A percentile compares a stretch with the other conserved stretches of the same genome.
Evolutionary conservation across 495 filamentous ascomycete species (phyloP).

Genomic region (Choiromyces venosus): DNA sequence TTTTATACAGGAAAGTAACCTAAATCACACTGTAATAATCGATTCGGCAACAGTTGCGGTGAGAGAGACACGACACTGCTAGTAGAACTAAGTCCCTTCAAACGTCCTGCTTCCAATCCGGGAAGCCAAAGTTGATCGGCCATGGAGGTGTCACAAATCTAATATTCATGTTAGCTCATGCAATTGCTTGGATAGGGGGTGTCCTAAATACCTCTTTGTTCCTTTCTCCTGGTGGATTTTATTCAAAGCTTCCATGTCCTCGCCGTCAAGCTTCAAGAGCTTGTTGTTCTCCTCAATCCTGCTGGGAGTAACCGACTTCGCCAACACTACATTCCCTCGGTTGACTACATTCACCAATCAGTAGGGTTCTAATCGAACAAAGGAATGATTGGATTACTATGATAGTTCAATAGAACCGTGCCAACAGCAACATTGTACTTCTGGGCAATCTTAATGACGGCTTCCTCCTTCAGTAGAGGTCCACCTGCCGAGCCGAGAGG

Average conservation of each 20-base stretch:
- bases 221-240: conserved; percentile 35
- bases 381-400: conserved; percentile 10
- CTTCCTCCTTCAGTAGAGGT: conserved; percentile 38
- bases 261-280: conserved; percentile 38
- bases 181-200: background rate
- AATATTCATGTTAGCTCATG: conserved; percentile 10
- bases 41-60: background rate
- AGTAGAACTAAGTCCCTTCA: background rate
- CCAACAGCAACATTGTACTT: conserved; percentile 34
- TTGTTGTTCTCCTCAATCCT: conserved; percentile 42
- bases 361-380: background rate
- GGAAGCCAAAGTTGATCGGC: conserved; percentile 36
- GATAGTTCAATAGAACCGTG: conserved; percentile 35
- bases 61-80: background rate
- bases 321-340: conserved; percentile 42
- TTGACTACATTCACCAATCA: conserved; percentile 30
- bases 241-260: conserved; percentile 40
- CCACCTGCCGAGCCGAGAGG: conserved; percentile 36
- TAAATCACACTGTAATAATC: background rate
- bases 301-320: conserved; percentile 42
- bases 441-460: conserved; percentile 40
- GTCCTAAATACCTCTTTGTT: conserved; percentile 21
- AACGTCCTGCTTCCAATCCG: conserved; percentile 32
- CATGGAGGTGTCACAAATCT: conserved; percentile 30
- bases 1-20: background rate